Evolutionary conservation across 2,329 filamentous ascomycete genomes (phyloP).

Genomic region (Daldinia eschscholtzii): DNA sequence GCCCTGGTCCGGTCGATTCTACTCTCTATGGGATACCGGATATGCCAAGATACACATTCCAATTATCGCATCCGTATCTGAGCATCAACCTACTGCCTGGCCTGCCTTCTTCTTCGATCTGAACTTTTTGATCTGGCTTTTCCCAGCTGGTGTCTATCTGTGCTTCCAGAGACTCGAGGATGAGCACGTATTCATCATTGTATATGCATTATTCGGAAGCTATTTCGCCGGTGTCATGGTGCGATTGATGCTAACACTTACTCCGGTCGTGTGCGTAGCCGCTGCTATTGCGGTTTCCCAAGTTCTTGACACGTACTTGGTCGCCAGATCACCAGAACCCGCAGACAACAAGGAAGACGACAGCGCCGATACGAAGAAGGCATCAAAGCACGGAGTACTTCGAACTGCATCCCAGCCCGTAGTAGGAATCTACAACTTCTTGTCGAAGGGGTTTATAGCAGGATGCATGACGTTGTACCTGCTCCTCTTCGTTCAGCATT

Average conservation of each 20-base stretch:
- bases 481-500: constrained; percentile 94
- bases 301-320: constrained; percentile 88
- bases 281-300: constrained; percentile 89
- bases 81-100: constrained; percentile 99
- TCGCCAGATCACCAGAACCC: constrained; percentile 71
- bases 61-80: constrained; percentile 99
- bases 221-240: constrained; percentile 99
- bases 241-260: constrained; percentile 96
- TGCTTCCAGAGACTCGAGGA: constrained; percentile 95
- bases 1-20: constrained; percentile 98
- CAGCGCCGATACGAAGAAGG: constrained; percentile 68
- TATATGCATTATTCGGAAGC: constrained; percentile 95
- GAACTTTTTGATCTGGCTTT: constrained; percentile 98
- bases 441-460: constrained; percentile 85
- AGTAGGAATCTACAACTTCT: constrained; percentile 83
- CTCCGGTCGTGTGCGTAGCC: constrained; percentile 94
- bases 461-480: constrained; percentile 82
- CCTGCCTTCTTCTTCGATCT: constrained; percentile 99
- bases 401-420: constrained; percentile 78
- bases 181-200: constrained; percentile 97
- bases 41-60: constrained; percentile 99
- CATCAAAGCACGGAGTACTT: constrained; percentile 67
- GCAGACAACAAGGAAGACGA: constrained; percentile 60
- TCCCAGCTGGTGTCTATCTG: constrained; percentile 97
- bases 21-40: constrained; percentile 98